phyloP scores from a whole-genome alignment of 768 basidiomycete genomes.

The Tephrocybe sp. region DNA sequence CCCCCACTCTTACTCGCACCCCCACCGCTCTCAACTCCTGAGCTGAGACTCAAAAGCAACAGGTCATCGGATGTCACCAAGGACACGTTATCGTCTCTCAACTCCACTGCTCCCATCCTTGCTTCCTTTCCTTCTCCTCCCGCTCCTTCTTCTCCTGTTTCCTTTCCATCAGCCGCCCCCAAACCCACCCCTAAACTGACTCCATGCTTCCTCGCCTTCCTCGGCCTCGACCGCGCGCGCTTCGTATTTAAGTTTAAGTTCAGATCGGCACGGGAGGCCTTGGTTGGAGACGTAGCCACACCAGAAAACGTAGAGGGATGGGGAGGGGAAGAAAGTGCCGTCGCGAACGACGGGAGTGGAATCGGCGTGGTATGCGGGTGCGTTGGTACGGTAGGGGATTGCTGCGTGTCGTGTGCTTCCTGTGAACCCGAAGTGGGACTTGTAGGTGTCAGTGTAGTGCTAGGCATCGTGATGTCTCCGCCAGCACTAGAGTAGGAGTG shows the following conservation, averaged over 20 bases:
- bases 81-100: no score
- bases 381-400: background rate
- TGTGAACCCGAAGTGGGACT: no score
- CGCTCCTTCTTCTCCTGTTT: background rate
- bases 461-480: no score
- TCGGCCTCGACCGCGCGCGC: background rate
- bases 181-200: no score
- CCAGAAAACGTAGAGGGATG: no score
- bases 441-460: no score
- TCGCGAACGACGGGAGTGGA: constrained; percentile 42
- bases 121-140: background rate
- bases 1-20: background rate
- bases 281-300: no score
- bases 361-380: constrained; percentile 23
- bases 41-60: background rate
- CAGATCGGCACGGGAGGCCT: no score
- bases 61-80: background rate
- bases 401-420: background rate
- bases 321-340: constrained; percentile 15
- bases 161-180: background rate
- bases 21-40: background rate
- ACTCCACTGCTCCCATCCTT: no score
- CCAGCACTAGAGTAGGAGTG: background rate
- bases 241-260: background rate
- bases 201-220: constrained; percentile 5